Base-by-base conservation (phyloP, 2,329 filamentous ascomycete genomes). In the Teratosphaeria viscida region DNA sequence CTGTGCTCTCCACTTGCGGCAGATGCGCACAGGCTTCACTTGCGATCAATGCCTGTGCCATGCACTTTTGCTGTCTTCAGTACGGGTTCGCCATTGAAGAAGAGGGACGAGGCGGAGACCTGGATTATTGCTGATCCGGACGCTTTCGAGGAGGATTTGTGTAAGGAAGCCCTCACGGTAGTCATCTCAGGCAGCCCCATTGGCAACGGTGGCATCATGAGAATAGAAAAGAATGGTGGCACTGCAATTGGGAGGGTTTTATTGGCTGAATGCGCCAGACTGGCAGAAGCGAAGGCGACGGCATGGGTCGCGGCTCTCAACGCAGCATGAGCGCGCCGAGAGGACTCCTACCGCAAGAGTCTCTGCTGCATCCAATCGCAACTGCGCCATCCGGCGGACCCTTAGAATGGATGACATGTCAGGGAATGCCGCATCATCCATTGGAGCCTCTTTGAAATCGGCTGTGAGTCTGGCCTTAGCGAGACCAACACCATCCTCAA, bases 61-160 rank as follows among this genome's bases (percentile, higher is more conserved):
- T 86, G 85, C 66, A 92, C 88, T 0, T 91, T 89, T 64, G 84
- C 82, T 7, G 85, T 96, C 10, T 95, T 96, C 70, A 85, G 82
- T 54, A 86, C 85, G 66, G 71, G 67, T 64, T 66, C 74, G 56
- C 67, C 73, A 75, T 66, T 79, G 75, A 64, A 80, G 78, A 68
- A 80, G 79, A 70, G 61, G 59, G 67, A 65, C 61, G 72, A 71
- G 64, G 62, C 65, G 16, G 67, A 70, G 59, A 71, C 60, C 54
- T 95, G 91, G 90, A 78, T 96, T 2, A 75, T 99, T 60, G 84
- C 88, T 6, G 94, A 99, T 75, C 90, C 90, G 2, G 94, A 99
- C 76, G 83, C 85, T 26, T 87, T 95, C 66, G 94, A 99, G 76
- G 94, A 97, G 76, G 83, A 82, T 8, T 75, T 95, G 52, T 95